Percentiles rank a stretch among this genome's conserved stretches.
Conservation (phyloP, 176 grass and related monocot species). For the Elymus sibiricus region DNA sequence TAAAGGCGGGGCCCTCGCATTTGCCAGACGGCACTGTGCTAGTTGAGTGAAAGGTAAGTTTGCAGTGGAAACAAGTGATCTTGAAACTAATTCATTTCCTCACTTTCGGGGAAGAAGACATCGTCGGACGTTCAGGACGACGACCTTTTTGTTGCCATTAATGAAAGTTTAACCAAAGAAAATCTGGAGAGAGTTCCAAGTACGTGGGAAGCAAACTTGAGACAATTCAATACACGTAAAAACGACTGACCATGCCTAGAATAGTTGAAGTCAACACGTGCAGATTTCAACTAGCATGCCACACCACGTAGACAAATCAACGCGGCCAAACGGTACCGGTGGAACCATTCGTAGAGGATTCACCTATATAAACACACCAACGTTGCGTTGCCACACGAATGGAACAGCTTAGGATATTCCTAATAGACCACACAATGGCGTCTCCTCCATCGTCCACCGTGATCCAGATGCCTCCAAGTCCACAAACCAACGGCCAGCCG, state of each 20-base stretch:
- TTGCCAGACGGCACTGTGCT: too few species aligned
- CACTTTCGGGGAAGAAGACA: neutral
- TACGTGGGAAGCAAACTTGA: neutral
- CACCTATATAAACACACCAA: neutral
- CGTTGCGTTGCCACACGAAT: neutral
- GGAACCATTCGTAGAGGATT: neutral
- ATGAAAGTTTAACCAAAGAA: neutral
- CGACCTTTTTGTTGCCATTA: neutral
- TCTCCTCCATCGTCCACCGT: neutral
- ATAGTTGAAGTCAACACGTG: neutral
- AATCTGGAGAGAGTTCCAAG: neutral
- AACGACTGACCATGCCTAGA: neutral
- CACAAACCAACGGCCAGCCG: neutral
- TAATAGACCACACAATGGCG: slow-evolving; percentile 5
- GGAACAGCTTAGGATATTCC: neutral
- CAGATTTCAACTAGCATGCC: neutral
- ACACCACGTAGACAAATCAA: slow-evolving; percentile 19
- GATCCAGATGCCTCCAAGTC: neutral
- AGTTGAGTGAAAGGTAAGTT: too few species aligned
- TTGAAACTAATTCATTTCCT: neutral
- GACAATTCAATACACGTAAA: neutral
- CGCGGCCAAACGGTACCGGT: neutral
- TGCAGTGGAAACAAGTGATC: neutral
- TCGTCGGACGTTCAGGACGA: neutral
- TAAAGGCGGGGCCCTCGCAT: too few species aligned